Evolutionary conservation across 1,284 basidiomycete species (phyloP).

Genomic region (Sanghuangporus baumii): DNA sequence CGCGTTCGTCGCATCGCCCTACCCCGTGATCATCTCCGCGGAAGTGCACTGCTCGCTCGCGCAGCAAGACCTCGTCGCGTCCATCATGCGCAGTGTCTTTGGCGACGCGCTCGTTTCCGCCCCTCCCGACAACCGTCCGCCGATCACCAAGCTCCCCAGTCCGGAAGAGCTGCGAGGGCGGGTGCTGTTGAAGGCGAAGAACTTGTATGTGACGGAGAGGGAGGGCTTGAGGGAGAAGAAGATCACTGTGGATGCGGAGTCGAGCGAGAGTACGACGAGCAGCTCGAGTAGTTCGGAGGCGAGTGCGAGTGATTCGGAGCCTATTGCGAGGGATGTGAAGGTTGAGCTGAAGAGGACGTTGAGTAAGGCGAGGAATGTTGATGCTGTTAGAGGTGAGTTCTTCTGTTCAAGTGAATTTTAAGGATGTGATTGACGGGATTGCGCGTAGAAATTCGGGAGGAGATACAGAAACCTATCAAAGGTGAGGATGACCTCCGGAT

Average conservation of each 20-base stretch:
- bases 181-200: conserved; percentile 74
- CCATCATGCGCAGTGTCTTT: conserved; percentile 76
- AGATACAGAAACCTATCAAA: conserved; percentile 15
- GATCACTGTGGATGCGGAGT: conserved; percentile 38
- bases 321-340: conserved; percentile 22
- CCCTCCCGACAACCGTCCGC: conserved; percentile 45
- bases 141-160: conserved; percentile 67
- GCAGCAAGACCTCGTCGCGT: conserved; percentile 81
- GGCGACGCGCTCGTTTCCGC: conserved; percentile 69
- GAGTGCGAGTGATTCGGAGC: conserved; percentile 37
- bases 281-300: conserved; percentile 25
- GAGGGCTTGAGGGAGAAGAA: conserved; percentile 37
- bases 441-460: conserved; percentile 17
- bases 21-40: conserved; percentile 91
- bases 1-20: conserved; percentile 90
- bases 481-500: neutral
- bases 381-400: conserved; percentile 16
- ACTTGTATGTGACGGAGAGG: conserved; percentile 29
- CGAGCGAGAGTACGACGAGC: conserved; percentile 32
- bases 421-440: neutral
- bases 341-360: conserved; percentile 19
- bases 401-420: neutral
- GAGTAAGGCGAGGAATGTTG: conserved; percentile 17
- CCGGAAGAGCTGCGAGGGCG: conserved; percentile 81
- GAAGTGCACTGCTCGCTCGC: conserved; percentile 85